phyloP scores from a whole-genome alignment of 177 flowering plant genomes.

The Telopea speciosissima region DNA sequence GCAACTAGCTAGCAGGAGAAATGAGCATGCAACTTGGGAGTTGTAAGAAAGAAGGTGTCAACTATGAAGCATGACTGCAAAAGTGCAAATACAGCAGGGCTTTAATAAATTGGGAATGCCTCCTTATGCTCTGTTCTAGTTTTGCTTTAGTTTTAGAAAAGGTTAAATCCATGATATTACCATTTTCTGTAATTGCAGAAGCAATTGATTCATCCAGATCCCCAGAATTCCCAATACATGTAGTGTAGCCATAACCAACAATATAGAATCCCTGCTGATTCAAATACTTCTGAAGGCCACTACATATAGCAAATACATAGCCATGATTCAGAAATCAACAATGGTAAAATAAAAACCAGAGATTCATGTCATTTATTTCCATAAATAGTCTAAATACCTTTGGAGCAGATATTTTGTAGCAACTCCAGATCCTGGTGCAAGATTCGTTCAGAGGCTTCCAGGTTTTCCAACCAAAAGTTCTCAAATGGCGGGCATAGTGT shows the following conservation, averaged over 20 bases:
- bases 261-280: constrained; percentile 72
- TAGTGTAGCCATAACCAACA: constrained; percentile 95
- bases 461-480: too few relatives aligned
- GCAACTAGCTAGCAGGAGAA: too few relatives aligned
- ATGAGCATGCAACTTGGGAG: too few relatives aligned
- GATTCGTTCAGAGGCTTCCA: constrained; percentile 4
- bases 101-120: too few relatives aligned
- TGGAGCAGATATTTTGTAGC: constrained; percentile 69
- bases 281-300: constrained; percentile 78
- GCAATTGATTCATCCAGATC: constrained; percentile 73
- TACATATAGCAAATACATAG: constrained; percentile 19
- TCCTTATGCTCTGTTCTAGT: background rate
- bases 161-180: constrained; percentile 22
- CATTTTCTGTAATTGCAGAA: constrained; percentile 72
- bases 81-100: too few relatives aligned
- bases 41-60: too few relatives aligned
- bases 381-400: constrained; percentile 39
- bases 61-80: too few relatives aligned
- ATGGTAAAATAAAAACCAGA: background rate
- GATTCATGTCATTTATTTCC: background rate
- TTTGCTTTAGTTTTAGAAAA: too few relatives aligned
- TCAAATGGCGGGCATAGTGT: background rate
- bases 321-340: background rate
- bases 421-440: constrained; percentile 89
- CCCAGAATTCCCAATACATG: constrained; percentile 94